Evolutionary conservation across 2,329 filamentous ascomycete genomes (phyloP).

Genomic region (Arthrocladium fulminans): DNA sequence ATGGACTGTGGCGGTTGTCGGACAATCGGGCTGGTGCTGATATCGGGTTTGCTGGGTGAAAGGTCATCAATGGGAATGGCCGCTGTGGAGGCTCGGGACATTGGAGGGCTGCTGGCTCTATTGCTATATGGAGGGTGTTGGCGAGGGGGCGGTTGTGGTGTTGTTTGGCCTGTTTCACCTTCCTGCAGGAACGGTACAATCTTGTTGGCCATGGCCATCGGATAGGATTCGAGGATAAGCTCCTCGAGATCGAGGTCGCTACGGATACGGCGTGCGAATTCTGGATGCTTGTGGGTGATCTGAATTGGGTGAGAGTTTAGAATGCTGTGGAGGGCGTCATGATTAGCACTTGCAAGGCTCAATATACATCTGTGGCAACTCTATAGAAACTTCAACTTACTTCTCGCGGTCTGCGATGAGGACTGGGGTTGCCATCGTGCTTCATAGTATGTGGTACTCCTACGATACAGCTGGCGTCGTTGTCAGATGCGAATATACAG

Average conservation of each 20-base stretch:
- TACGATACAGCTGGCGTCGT: not conserved
- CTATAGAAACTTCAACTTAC: not conserved
- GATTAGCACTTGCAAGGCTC: not conserved
- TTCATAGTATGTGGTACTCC: not conserved
- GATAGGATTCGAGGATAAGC: conserved; percentile 6
- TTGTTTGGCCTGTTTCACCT: not conserved
- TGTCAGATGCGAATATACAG: not conserved
- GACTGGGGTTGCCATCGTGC: not conserved
- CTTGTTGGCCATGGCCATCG: conserved; percentile 1
- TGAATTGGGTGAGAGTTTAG: not conserved
- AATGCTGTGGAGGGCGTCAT: not conserved
- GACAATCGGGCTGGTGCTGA: not conserved
- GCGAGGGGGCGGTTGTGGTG: not conserved
- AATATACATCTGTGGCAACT: not conserved
- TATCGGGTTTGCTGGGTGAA: not conserved
- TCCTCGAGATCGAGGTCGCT: not conserved
- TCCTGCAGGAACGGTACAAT: conserved; percentile 4
- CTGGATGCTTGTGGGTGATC: conserved; percentile 4
- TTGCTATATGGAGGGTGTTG: not conserved
- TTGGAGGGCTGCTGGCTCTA: not conserved
- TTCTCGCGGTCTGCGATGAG: not conserved
- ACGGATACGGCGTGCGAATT: not conserved
- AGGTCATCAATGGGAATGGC: not conserved
- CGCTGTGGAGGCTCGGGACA: not conserved
- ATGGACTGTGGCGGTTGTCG: not conserved